Evolutionary conservation across 2,329 filamentous ascomycete species (phyloP), one percentile per base, ranked within the genome.

Genomic region (Podosphaera xanthii): DNA sequence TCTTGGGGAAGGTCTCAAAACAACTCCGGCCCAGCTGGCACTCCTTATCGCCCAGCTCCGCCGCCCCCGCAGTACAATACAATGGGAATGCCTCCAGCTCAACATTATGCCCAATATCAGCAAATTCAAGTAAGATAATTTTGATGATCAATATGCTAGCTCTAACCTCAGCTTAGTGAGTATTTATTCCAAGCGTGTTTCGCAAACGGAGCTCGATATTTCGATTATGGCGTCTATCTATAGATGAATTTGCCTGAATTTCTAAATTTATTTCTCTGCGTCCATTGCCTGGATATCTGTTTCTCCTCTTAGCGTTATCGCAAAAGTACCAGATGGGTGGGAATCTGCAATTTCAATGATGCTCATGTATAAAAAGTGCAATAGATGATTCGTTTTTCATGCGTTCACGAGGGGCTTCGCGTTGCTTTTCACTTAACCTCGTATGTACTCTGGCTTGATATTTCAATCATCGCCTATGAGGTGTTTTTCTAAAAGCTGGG

Each of bases 1-100:
- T 95, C 88, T 71, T 98, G 92, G 92, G 92, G 92, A 63, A 87
- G 92, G 64, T 94, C 87, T 59, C 92, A 98, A 78, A 98, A 97
- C 82, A 98, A 98, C 78, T 97, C 91, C 62, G 92, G 92, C 60
- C 83, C 83, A 59, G 92, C 94, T 61, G 92, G 92, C 65, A 97
- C 92, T 65, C 92, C 92, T 61, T 97, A 98, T 75, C 86, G 92
- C 64, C 92, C 92, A 63, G 92, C 92, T 57, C 92, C 92, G 62
- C 83, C 84, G 50, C 84, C 83, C 66, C 83, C 83, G 44, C 82
- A 86, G 69, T 86, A 83, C 71, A 82, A 81, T 59, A 77, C 78
- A 63, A 84, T 84, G 80, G 68, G 67, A 34, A 69, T 69, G 65
- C 67, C 68, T 59, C 67, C 67, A 42, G 59, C 63, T 36, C 65